Evolutionary conservation across 2,329 filamentous ascomycete species (phyloP), one percentile per base, ranked within the genome.

Genomic region (Trichoderma citrinoviride): DNA sequence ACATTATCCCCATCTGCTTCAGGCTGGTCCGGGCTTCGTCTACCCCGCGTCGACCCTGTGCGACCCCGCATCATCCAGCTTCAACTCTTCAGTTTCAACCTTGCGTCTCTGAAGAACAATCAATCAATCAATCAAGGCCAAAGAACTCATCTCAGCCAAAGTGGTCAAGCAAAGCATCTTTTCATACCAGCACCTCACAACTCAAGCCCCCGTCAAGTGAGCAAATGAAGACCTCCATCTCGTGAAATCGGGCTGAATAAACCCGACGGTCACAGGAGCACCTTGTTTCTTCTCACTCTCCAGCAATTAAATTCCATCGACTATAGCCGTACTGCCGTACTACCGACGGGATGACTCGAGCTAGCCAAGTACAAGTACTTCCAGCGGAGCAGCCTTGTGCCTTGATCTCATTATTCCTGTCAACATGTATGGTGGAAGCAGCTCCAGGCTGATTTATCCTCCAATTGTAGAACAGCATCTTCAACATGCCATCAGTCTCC

Each of bases 291-390:
- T 33, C 40, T 37, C 10, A 37, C 10, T 5, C 7, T 52, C n/a
- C 12, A 8, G 37, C 27, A 23, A 14, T n/a, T 15, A 10, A 29
- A 40, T 15, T 14, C n/a, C 7, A 25, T 23, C n/a, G n/a, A 21
- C 14, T 19, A 43, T 37, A 29, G 8, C 25, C 44, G 17, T 25
- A 41, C 46, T 27, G 14, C 61, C 52, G 43, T 43, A 55, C 56
- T 61, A 56, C 63, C 63, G 63, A 65, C 56, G 56, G 33, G 63
- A 53, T 65, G 56, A 61, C 61, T 47, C 29, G 29, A 33, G 12
- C 40, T 44, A 62, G 23, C 25, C 27, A 25, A 65, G 49, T 40
- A 54, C 50, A 40, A 33, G 33, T 57, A 61, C 47, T 3, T 12
- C 33, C 10, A n/a, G 49, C 49, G 49, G 47, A 50, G 27, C 37